Evolutionary conservation across 2,329 filamentous ascomycete species (phyloP), one percentile per base, ranked within the genome.

Genomic region (Periconia macrospinosa): DNA sequence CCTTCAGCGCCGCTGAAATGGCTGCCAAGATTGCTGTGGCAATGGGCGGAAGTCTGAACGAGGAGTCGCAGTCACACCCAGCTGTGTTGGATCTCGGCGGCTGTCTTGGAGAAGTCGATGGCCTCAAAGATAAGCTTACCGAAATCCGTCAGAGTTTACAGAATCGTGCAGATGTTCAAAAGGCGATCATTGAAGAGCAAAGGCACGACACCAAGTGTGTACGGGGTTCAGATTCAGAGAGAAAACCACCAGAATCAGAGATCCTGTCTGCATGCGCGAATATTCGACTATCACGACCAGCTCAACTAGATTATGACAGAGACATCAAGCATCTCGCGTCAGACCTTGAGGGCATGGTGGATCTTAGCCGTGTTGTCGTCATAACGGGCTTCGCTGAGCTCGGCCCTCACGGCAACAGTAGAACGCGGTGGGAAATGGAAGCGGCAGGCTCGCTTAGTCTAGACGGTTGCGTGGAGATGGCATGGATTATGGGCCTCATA

Each of bases 381-480:
- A 90, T 99, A 56, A 96, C 94, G 56, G 94, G 94, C 73, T 99
- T 99, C 71, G 86, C 94, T 50, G 94, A 99, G 75, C 86, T 97
- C 56, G 92, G 94, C 45, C 94, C 94, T 8, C 99, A 94, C 94
- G 94, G 94, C 81, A 99, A 97, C 81, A 92, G 94, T 2, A 87
- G 94, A 67, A 99, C 94, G 43, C 87, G 94, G 58, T 99, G 94
- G 94, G 94, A 99, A 80, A 99, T 99, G 92, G 94, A 99, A 76
- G 92, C 94, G 1, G 87, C 92, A 63, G 94, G 94, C 71, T 85
- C 96, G 70, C 99, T 99, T 80, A 97, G 94, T 9, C 85, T 99
- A 13, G 94, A 99, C 76, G 94, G 94, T 30, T 97, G 94, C 69
- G 88, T 99, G 56, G 94, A 99, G 78, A 99, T 99, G 94, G 92